Conservation (phyloP, 768 basidiomycete species). For the Termitomyces sp. region DNA sequence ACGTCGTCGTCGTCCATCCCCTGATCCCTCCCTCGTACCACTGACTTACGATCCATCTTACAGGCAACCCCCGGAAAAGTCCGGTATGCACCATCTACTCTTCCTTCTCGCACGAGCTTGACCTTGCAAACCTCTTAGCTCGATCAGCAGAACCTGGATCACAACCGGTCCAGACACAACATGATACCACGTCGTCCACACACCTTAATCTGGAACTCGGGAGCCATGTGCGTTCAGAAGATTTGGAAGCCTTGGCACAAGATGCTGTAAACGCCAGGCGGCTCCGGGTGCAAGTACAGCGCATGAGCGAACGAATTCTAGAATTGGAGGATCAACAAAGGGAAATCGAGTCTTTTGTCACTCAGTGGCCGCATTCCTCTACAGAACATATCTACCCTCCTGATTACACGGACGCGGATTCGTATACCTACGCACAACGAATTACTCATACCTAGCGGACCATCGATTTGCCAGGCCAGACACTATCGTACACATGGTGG, state of each 20-base stretch:
- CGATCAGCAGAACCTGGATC: background rate
- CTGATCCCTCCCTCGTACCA: background rate
- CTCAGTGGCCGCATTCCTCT: background rate
- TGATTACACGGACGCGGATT: conserved; percentile 8
- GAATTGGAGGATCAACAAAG: conserved; percentile 13
- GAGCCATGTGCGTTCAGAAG: background rate
- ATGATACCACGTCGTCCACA: background rate
- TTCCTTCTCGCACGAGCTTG: background rate
- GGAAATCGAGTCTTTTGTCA: background rate
- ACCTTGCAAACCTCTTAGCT: background rate
- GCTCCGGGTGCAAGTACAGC: conserved; percentile 5
- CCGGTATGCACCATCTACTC: background rate
- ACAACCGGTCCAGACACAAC: background rate
- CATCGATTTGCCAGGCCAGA: background rate
- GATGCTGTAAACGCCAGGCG: background rate
- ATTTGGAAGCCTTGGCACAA: background rate
- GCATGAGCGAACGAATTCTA: conserved; percentile 7
- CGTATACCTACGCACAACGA: conserved; percentile 6
- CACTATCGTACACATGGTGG: background rate
- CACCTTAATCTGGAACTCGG: background rate
- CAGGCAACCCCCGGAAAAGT: conserved; percentile 9
- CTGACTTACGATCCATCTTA: background rate
- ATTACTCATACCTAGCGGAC: background rate
- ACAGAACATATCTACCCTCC: background rate
- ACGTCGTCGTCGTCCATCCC: background rate